Evolutionary conservation across 768 basidiomycete species (phyloP), one percentile per base, ranked within the genome.

Genomic region (Hortiboletus campestris): DNA sequence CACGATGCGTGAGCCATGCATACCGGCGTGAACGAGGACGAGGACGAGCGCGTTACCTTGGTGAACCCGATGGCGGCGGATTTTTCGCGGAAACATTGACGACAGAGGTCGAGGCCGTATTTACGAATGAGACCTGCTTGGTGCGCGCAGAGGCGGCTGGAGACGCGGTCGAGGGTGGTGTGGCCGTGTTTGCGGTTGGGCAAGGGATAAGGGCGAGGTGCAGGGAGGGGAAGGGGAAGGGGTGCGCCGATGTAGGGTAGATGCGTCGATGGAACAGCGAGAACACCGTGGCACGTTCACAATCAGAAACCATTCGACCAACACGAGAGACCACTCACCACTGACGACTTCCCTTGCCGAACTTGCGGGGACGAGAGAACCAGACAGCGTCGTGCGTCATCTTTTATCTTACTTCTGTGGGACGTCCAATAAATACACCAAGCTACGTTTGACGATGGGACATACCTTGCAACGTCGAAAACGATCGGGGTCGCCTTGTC

Each of bases 351-450:
- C 94, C 94, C 79, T 96, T 96, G 73, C 94, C 94, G 78, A 67
- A 96, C 76, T 91, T 96, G 75, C 94, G 85, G 59, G 94, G 94
- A 69, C 90, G 91, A 75, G 91, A 93, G 78, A 94, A 94, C 94
- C 94, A 97, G 78, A 97, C 86, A 68, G 93, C 88, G 83, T 95
- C 91, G 91, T 96, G 94, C 70, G 94, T 94, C 94, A 96, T 97
- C 78, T 84, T 87, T 93, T 90, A 94, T 93, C 79, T 83, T 85
- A 57, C 0, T 47, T 56, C 44, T 45, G 16, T 31, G 12, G 9
- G 29, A 32, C 14, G 9, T 49, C 28, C 28, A 29, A 16, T 44
- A 12, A 41, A 36, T 39, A 25, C 14, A 28, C 22, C 9, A 20
- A 45, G 14, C 17, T 5, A 5, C n/a, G 45, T 3, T 14, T 14